Evolutionary conservation across 2,329 filamentous ascomycete species (phyloP).

Genomic region (Proliferodiscus dingleyae): DNA sequence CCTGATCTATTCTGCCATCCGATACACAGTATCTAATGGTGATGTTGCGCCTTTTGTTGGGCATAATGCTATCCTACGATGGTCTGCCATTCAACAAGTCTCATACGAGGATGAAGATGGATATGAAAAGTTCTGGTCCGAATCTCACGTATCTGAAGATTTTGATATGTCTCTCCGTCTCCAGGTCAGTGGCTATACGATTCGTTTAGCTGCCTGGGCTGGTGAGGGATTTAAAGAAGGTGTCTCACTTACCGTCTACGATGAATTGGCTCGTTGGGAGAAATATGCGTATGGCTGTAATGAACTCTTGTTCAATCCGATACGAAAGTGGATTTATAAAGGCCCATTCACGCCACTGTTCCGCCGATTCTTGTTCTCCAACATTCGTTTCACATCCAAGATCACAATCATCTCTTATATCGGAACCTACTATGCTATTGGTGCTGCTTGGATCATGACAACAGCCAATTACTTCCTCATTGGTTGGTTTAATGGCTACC

Average conservation of each 20-base stretch:
- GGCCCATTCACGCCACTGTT: conserved; percentile 79
- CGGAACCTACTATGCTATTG: conserved; percentile 76
- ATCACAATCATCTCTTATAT: conserved; percentile 73
- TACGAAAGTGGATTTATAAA: conserved; percentile 65
- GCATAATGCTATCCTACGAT: conserved; percentile 73
- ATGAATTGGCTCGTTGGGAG: conserved; percentile 80
- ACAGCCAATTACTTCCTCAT: conserved; percentile 70
- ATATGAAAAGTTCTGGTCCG: conserved; percentile 78
- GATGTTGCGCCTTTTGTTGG: conserved; percentile 76
- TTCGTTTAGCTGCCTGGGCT: conserved; percentile 68
- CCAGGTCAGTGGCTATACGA: conserved; percentile 66
- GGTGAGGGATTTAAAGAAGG: conserved; percentile 78
- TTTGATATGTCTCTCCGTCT: conserved; percentile 78
- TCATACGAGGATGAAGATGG: conserved; percentile 65
- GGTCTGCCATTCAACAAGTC: conserved; percentile 70
- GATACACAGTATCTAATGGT: conserved; percentile 71
- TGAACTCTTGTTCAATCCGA: conserved; percentile 74
- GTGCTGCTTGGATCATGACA: conserved; percentile 69
- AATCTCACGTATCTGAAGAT: conserved; percentile 74
- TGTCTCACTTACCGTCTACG: conserved; percentile 78
- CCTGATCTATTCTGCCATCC: conserved; percentile 71
- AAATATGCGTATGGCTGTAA: conserved; percentile 84
- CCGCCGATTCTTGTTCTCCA: conserved; percentile 65
- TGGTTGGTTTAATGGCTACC: conserved; percentile 70
- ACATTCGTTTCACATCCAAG: conserved; percentile 71